Evolutionary conservation across 306 rosid species (phyloP).

Genomic region (Vachellia pachyceras): DNA sequence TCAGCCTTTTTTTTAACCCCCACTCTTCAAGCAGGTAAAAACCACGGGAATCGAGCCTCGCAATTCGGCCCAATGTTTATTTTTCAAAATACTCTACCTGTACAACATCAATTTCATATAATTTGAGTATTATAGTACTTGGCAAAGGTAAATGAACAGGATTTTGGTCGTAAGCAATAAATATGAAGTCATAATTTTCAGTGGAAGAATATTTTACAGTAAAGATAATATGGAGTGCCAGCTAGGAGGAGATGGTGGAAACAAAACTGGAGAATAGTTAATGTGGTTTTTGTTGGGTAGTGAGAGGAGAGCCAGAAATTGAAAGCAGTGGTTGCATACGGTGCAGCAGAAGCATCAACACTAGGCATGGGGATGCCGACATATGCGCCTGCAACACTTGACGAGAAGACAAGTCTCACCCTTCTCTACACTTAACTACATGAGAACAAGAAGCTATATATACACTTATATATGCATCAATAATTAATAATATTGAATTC

Average conservation of each 20-base stretch:
- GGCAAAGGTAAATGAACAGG: slow-evolving; percentile 32
- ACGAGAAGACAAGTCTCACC: slow-evolving; percentile 36
- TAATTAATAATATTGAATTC: not conserved
- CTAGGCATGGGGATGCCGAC: slow-evolving; percentile 22
- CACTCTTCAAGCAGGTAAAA: slow-evolving; percentile 36
- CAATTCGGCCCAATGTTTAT: not conserved
- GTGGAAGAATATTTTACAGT: not conserved
- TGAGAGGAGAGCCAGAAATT: slow-evolving; percentile 38
- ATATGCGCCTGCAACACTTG: slow-evolving; percentile 48
- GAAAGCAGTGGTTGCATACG: slow-evolving; percentile 28
- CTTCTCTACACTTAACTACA: not conserved
- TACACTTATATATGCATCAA: not conserved
- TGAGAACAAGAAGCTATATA: not conserved
- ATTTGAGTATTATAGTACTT: slow-evolving; percentile 28
- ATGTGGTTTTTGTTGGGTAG: slow-evolving; percentile 42
- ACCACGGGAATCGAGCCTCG: slow-evolving; percentile 18
- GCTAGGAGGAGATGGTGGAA: slow-evolving; percentile 29
- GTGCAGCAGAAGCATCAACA: slow-evolving; percentile 28
- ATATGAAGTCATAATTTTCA: not conserved
- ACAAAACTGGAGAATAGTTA: slow-evolving; percentile 33
- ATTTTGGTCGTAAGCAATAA: not conserved
- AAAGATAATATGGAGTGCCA: not conserved
- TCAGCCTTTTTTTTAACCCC: slow-evolving; percentile 25
- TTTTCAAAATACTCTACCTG: not conserved
- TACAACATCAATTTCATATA: slow-evolving; percentile 36